These are phyloP conservation scores for Bombardia bombarda DNA, from an alignment of 495 filamentous ascomycete species.

Conservation along the genomic window DNA sequence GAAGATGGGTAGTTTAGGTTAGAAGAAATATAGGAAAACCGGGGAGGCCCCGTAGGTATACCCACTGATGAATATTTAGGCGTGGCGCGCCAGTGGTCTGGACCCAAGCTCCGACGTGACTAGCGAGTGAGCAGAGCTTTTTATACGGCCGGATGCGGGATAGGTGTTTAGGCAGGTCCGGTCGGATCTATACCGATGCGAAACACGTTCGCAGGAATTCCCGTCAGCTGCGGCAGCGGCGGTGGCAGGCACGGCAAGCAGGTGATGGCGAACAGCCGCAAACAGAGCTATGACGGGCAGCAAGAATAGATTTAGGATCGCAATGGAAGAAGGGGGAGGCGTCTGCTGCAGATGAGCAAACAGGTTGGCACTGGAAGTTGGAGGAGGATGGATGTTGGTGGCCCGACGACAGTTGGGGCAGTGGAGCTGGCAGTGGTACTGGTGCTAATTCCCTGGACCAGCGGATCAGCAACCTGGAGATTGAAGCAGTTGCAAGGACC, in stretches of 20 bases:
- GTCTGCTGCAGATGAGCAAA: constrained; percentile 14
- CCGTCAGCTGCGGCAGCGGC: not conserved
- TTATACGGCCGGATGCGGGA: not conserved
- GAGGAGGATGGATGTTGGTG: not conserved
- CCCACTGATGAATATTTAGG: not conserved
- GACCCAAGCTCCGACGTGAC: not conserved
- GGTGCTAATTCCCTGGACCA: too few relatives aligned
- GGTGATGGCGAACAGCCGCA: too few relatives aligned
- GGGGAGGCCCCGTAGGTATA: too few relatives aligned
- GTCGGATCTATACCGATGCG: not conserved
- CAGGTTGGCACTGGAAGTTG: constrained; percentile 5
- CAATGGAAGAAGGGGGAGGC: constrained; percentile 20
- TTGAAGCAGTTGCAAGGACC: constrained; percentile 1
- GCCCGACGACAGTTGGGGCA: constrained; percentile 11
- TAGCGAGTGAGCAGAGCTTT: not conserved
- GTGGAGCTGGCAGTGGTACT: constrained; percentile 12
- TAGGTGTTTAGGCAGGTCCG: not conserved
- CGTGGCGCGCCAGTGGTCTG: not conserved
- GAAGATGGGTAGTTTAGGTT: not conserved
- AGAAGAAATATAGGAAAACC: too few relatives aligned
- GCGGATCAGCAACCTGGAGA: too few relatives aligned
- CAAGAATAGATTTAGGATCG: too few relatives aligned
- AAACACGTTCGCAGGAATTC: not conserved
- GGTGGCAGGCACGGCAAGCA: too few relatives aligned
- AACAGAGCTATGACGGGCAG: too few relatives aligned